Conservation (phyloP, 371 early-diverging fungal genomes). For the Haplosporangium sp. region DNA sequence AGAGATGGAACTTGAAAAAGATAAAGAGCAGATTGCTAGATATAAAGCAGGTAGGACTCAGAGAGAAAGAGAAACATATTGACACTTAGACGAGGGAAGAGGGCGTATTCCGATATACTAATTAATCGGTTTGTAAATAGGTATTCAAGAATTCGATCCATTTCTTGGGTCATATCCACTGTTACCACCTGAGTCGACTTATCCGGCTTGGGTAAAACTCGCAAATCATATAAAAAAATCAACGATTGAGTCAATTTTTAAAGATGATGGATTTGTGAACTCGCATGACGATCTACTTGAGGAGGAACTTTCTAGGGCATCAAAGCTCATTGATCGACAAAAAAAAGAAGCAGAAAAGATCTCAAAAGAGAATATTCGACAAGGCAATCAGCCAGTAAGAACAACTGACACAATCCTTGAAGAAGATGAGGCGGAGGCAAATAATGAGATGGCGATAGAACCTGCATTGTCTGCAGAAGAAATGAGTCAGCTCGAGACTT, state of each 20-base stretch:
- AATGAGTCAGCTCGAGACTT: not conserved
- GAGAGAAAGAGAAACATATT: too few relatives aligned
- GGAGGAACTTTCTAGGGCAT: conserved; percentile 43
- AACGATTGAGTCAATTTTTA: conserved; percentile 71
- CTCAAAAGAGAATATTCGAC: not conserved
- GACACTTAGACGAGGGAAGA: too few relatives aligned
- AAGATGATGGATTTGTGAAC: conserved; percentile 66
- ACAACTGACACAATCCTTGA: conserved; percentile 39
- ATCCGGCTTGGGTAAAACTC: conserved; percentile 80
- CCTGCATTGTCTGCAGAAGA: not conserved
- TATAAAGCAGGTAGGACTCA: conserved; percentile 51
- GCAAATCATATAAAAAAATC: conserved; percentile 72
- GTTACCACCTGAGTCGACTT: conserved; percentile 66
- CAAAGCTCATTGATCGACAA: conserved; percentile 30
- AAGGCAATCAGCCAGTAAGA: conserved; percentile 10
- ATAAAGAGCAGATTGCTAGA: conserved; percentile 60
- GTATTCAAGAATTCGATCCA: conserved; percentile 84
- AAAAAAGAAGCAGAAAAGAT: conserved; percentile 15
- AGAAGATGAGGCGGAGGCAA: conserved; percentile 59
- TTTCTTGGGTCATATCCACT: conserved; percentile 91
- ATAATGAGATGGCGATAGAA: conserved; percentile 41
- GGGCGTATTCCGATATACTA: not conserved
- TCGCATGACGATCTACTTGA: conserved; percentile 61
- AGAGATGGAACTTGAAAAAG: conserved; percentile 51
- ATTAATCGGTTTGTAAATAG: conserved; percentile 43